phyloP scores from a whole-genome alignment of 108 stramenopile species.

The Fragilariopsis cylindrus region DNA sequence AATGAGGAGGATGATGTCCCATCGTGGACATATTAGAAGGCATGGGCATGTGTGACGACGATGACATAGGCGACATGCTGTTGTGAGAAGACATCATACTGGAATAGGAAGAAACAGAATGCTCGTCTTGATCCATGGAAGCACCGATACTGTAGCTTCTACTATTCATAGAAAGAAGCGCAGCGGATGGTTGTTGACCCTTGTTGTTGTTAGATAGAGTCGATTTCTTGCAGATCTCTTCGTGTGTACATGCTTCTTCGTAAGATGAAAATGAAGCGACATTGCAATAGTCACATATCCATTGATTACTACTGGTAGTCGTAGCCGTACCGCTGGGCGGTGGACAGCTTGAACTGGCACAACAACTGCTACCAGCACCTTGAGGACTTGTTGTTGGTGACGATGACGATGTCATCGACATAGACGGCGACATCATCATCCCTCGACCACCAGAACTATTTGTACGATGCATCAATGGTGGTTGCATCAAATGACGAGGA shows the following conservation, averaged over 20 bases:
- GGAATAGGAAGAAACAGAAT: not conserved
- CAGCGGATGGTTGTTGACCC: not conserved
- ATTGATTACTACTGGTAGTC: slow-evolving; percentile 22
- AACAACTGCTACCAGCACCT: too few relatives aligned
- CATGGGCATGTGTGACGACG: slow-evolving; percentile 4
- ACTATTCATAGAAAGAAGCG: not conserved
- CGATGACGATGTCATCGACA: not conserved
- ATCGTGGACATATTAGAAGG: not conserved
- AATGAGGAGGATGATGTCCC: not conserved
- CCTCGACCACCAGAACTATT: slow-evolving; percentile 15
- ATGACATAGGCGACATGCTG: not conserved
- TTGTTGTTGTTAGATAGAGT: not conserved
- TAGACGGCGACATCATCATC: not conserved
- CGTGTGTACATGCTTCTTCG: slow-evolving; percentile 65
- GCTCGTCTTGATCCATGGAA: slow-evolving; percentile 17
- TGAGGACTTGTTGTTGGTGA: not conserved
- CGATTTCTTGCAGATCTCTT: slow-evolving; percentile 42
- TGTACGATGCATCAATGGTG: slow-evolving; percentile 32
- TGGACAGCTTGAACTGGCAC: not conserved
- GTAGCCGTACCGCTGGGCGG: not conserved
- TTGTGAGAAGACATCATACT: not conserved
- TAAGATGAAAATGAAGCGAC: slow-evolving; percentile 55
- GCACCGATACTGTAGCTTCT: slow-evolving; percentile 11
- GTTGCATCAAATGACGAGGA: slow-evolving; percentile 35
- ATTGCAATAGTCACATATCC: slow-evolving; percentile 71